A percentile compares a stretch with the other conserved stretches of the same genome.
Conservation (phyloP, 2,329 filamentous ascomycete genomes). For the Aspergillus sp. region DNA sequence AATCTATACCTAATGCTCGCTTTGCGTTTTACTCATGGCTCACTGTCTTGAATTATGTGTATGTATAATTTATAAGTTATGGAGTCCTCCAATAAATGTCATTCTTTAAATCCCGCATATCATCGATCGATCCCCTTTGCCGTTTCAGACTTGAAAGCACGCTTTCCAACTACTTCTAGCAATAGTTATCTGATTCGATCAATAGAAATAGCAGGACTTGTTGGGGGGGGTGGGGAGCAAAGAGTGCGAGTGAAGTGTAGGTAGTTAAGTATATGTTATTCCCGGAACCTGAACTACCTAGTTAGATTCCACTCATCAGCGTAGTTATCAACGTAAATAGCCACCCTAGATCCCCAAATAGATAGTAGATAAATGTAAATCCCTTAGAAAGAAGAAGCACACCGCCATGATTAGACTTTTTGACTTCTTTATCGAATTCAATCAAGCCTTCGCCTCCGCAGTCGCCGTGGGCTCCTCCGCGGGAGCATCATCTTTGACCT, state of each 20-base stretch:
- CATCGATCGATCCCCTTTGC: neutral
- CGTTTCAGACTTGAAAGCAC: neutral
- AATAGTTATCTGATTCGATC: too few species aligned
- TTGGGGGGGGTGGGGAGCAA: neutral
- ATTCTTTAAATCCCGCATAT: neutral
- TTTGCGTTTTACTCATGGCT: neutral
- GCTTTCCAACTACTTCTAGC: too few species aligned
- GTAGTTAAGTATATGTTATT: neutral
- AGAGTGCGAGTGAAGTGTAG: neutral
- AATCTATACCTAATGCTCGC: neutral
- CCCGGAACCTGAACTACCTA: neutral
- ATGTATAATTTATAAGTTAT: neutral
- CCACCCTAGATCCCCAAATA: neutral
- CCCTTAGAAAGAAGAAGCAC: neutral
- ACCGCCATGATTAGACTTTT: neutral
- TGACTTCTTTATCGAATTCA: slow-evolving; percentile 1
- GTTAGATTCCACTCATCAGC: neutral
- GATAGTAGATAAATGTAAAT: neutral
- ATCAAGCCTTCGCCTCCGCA: slow-evolving; percentile 28
- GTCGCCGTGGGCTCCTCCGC: slow-evolving; percentile 28
- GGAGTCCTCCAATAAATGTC: neutral
- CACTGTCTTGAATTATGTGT: neutral
- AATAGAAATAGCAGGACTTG: neutral
- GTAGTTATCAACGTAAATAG: neutral
- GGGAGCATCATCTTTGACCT: slow-evolving; percentile 34